Conservation (phyloP, 1,139 yeast genomes). For the Suhomyces yuchorum region DNA sequence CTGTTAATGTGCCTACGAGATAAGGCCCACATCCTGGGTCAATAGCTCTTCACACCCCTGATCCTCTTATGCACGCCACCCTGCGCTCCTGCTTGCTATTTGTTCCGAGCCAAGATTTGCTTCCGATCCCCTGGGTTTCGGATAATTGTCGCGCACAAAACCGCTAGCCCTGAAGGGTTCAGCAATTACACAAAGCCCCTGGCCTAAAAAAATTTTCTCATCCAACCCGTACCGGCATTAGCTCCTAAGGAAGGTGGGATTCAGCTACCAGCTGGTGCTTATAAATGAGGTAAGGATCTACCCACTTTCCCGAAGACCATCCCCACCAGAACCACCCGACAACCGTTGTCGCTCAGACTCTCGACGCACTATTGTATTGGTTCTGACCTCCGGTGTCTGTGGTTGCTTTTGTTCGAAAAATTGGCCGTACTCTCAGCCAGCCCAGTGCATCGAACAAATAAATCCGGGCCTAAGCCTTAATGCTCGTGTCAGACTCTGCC, state of each 20-base stretch:
- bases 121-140: neutral
- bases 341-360: too few species aligned
- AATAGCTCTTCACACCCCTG: neutral
- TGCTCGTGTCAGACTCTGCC: neutral
- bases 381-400: neutral
- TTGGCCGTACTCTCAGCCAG: neutral
- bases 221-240: neutral
- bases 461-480: neutral
- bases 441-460: slow-evolving; percentile 1
- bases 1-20: neutral
- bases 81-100: neutral
- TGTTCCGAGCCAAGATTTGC: neutral
- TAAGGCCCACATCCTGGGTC: neutral
- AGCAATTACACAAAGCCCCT: neutral
- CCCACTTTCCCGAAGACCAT: neutral
- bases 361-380: neutral
- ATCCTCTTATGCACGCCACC: neutral
- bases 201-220: neutral
- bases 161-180: neutral
- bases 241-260: neutral
- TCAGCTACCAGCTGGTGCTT: neutral
- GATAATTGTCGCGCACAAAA: neutral
- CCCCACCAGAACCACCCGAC: too few species aligned
- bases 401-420: neutral
- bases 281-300: neutral